Percentiles rank a stretch among this genome's conserved stretches.
Conservation (phyloP, 352 stramenopile species). For the Globisporangium megalacanthum region DNA sequence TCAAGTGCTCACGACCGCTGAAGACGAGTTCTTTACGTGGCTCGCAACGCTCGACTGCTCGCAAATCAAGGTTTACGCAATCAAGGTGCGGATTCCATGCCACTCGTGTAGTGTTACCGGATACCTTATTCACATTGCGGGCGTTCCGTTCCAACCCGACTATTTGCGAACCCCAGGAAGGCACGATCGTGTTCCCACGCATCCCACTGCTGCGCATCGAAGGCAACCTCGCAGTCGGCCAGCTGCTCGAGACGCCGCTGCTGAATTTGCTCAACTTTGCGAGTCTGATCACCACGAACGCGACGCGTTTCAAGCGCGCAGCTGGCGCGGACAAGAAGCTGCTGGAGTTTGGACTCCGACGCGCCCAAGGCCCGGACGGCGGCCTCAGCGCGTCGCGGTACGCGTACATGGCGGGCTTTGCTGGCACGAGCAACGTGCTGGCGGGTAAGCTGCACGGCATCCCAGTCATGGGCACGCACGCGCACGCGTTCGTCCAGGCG, state of each 20-base stretch:
- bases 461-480: conserved; percentile 96
- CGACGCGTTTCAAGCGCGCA: conserved; percentile 94
- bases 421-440: conserved; percentile 96
- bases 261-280: conserved; percentile 99
- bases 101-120: not conserved
- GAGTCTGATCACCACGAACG: conserved; percentile 97
- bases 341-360: conserved; percentile 92
- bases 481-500: conserved; percentile 96
- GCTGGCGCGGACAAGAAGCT: conserved; percentile 83
- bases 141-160: too few relatives aligned
- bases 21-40: conserved; percentile 96
- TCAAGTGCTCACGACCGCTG: conserved; percentile 80
- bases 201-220: conserved; percentile 93
- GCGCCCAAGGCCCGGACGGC: conserved; percentile 96
- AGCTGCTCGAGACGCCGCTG: conserved; percentile 98
- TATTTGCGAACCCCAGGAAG: conserved; percentile 55
- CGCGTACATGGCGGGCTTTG: conserved; percentile 97
- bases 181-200: conserved; percentile 95
- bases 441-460: conserved; percentile 95
- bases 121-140: too few relatives aligned
- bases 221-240: conserved; percentile 91
- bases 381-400: conserved; percentile 97
- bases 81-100: conserved; percentile 40
- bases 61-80: conserved; percentile 90
- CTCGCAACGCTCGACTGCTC: conserved; percentile 92